Conservation (phyloP, 2,329 filamentous ascomycete genomes). For the Chaetothyriales sp. region DNA sequence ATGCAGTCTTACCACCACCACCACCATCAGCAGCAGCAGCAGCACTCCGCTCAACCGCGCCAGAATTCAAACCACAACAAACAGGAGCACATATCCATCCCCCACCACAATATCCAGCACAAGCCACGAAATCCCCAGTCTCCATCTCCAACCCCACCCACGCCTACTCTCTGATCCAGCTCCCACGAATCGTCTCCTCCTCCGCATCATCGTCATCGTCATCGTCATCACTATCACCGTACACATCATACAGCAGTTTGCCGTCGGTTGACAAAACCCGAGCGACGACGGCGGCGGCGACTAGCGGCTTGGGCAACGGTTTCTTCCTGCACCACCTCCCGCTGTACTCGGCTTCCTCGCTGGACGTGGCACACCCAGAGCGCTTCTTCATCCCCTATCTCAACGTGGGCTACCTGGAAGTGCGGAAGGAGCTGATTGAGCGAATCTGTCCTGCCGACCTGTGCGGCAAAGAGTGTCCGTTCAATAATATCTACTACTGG, state of each 20-base stretch:
- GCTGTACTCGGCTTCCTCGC: neutral
- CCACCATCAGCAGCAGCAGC: too few relatives aligned
- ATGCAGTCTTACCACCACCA: neutral
- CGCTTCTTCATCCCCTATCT: neutral
- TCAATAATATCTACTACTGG: neutral
- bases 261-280: too few relatives aligned
- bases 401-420: neutral
- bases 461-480: neutral
- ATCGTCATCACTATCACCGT: too few relatives aligned
- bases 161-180: neutral
- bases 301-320: neutral
- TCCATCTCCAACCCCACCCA: neutral
- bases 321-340: neutral
- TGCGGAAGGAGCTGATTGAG: neutral
- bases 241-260: too few relatives aligned
- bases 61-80: neutral
- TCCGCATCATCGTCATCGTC: too few relatives aligned
- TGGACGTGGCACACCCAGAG: neutral
- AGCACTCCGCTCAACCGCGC: neutral
- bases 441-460: neutral
- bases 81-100: neutral
- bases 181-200: neutral
- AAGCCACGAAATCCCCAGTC: too few relatives aligned
- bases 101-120: too few relatives aligned
- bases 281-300: neutral